Evolutionary conservation across 2,329 filamentous ascomycete genomes (phyloP), one percentile per base, ranked within the genome.

Genomic region (Lasiodiplodia sp.): DNA sequence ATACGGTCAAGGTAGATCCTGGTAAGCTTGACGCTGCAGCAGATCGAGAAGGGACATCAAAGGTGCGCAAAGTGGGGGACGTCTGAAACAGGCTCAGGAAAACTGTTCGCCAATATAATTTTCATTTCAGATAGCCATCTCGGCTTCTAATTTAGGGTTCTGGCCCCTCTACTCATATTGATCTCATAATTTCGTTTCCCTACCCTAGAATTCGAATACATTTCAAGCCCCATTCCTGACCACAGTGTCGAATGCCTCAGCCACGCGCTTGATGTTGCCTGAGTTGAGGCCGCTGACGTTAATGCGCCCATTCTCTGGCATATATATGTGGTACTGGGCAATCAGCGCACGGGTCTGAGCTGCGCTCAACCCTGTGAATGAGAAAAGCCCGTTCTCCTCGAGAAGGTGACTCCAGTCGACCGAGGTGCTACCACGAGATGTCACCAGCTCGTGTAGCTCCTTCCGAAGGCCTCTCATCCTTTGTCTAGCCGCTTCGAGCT

Each of bases 381-480:
- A 75, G 69, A 82, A 82, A 79, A 83, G 81, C 3, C 80, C 81
- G 58, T 78, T 79, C 75, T 82, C 74, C 38, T 68, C 53, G 58
- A 69, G 69, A 25, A 81, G 65, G 66, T 77, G 74, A 1, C 68
- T 70, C 80, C 77, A 81, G 10, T 52, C 49, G 49, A 52, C 31
- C 7, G 31, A 34, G 31, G 31, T 25, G 5, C 49, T n/a, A 51
- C 71, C 68, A 0, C 77, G 77, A 6, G 71, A 71, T 4, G 73
- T 75, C 5, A 81, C 66, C 40, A 72, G 71, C 1, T 68, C 52
- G 12, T 70, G 69, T n/a, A 80, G 64, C 8, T 58, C 58, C 37
- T 62, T 18, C 16, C 77, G 64, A 74, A 80, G 78, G 23, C 18
- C 34, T 67, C 69, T 72, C 11, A 81, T 79, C 8, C 78, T 73